Evolutionary conservation across 371 early-diverging fungal genomes (phyloP).

Genomic region (Mucor mucedo): DNA sequence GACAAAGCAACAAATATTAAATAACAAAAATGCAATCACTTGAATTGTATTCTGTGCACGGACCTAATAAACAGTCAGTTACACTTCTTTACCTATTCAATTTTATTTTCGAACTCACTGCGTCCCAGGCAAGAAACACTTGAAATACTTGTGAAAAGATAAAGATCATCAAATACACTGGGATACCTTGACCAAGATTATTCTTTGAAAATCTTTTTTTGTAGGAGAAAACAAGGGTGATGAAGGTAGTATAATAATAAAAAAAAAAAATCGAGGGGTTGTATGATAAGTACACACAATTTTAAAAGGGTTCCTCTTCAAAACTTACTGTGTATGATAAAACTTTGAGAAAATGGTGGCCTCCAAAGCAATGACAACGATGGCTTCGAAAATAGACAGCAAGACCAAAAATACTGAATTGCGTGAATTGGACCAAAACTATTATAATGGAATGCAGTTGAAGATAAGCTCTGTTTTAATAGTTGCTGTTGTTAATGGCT

Average conservation of each 20-base stretch:
- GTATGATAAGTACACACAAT: not conserved
- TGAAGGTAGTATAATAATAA: not conserved
- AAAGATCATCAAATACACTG: constrained; percentile 81
- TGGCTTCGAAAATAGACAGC: constrained; percentile 64
- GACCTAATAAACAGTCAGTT: constrained; percentile 51
- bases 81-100: not conserved
- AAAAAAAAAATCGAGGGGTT: not conserved
- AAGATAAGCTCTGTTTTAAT: constrained; percentile 4
- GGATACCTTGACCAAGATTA: constrained; percentile 55
- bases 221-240: not conserved
- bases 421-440: constrained; percentile 49
- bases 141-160: constrained; percentile 77
- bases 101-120: constrained; percentile 56
- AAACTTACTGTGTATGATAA: constrained; percentile 37
- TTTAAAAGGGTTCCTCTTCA: not conserved
- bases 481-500: not conserved
- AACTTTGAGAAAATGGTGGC: constrained; percentile 66
- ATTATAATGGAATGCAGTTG: not conserved
- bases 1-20: constrained; percentile 78
- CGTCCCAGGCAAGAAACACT: constrained; percentile 75
- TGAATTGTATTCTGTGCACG: constrained; percentile 88
- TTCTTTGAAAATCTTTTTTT: constrained; percentile 25
- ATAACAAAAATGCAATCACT: constrained; percentile 80
- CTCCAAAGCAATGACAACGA: constrained; percentile 73
- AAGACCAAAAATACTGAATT: constrained; percentile 51